Evolutionary conservation across 306 rosid genomes (phyloP).

Genomic region (Lathyrus oleraceus): DNA sequence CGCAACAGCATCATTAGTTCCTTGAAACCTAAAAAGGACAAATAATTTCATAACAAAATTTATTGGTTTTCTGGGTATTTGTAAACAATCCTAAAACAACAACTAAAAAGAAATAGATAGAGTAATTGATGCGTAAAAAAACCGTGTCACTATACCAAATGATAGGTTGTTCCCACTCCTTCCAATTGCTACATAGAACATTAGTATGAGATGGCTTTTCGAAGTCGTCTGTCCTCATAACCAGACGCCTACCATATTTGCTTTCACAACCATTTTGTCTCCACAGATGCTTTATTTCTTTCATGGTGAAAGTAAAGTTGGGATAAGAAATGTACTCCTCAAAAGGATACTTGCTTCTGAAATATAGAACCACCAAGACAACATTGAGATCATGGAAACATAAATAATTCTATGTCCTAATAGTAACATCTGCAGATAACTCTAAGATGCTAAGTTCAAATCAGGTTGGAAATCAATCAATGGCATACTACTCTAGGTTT

Average conservation of each 20-base stretch:
- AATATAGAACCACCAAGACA: constrained; percentile 36
- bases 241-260: constrained; percentile 63
- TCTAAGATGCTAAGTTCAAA: neutral
- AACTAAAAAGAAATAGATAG: neutral
- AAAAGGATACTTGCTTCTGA: constrained; percentile 87
- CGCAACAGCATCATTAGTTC: constrained; percentile 84
- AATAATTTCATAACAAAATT: neutral
- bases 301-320: constrained; percentile 75
- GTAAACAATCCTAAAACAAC: neutral
- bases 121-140: neutral
- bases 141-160: constrained; percentile 63
- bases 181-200: constrained; percentile 93
- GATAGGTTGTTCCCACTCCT: constrained; percentile 85
- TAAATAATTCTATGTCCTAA: constrained; percentile 1
- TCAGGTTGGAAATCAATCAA: constrained; percentile 19
- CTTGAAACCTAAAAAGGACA: constrained; percentile 76
- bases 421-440: constrained; percentile 19
- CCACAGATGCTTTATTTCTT: constrained; percentile 92
- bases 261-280: constrained; percentile 73
- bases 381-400: constrained; percentile 35
- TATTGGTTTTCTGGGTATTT: neutral
- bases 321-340: constrained; percentile 84
- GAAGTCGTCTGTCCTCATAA: constrained; percentile 90
- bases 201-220: constrained; percentile 84
- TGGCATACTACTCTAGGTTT: neutral